Conservation (phyloP, 129 eudicot species). For the Smallanthus sonchifolius region DNA sequence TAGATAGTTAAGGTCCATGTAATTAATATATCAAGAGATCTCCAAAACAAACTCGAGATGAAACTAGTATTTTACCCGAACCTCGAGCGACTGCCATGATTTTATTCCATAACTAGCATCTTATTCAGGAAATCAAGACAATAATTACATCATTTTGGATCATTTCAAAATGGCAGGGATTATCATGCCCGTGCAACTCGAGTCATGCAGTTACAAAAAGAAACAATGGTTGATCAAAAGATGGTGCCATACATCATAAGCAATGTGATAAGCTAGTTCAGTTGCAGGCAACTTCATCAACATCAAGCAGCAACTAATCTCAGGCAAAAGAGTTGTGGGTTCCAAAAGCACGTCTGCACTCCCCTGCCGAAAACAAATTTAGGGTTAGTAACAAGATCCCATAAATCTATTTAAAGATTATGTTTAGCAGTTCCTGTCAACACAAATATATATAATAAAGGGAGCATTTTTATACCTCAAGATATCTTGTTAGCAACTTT, state of each 20-base stretch:
- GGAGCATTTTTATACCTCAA: constrained; percentile 48
- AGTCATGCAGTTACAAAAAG: constrained; percentile 16
- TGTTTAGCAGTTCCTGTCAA: not conserved
- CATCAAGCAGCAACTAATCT: constrained; percentile 32
- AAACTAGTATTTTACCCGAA: not conserved
- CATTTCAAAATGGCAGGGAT: constrained; percentile 13
- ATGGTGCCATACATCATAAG: constrained; percentile 15
- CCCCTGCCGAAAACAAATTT: constrained; percentile 37
- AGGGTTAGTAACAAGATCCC: not conserved
- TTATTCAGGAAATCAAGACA: constrained; percentile 16
- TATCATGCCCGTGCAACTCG: constrained; percentile 3
- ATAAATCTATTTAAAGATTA: not conserved
- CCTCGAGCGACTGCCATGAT: not conserved
- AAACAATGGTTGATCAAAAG: constrained; percentile 14
- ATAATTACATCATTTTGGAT: constrained; percentile 11
- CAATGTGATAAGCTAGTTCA: constrained; percentile 18
- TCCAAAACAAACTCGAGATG: no score
- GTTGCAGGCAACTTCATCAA: constrained; percentile 13
- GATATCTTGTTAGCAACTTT: constrained; percentile 55
- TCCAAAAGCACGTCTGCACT: constrained; percentile 70
- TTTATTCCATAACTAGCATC: constrained; percentile 4
- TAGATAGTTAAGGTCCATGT: no score
- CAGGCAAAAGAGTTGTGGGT: constrained; percentile 70
- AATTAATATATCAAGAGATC: no score
- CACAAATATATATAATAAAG: not conserved